Base-by-base conservation (phyloP, 2,329 filamentous ascomycete species). In the Trichothecium roseum region DNA sequence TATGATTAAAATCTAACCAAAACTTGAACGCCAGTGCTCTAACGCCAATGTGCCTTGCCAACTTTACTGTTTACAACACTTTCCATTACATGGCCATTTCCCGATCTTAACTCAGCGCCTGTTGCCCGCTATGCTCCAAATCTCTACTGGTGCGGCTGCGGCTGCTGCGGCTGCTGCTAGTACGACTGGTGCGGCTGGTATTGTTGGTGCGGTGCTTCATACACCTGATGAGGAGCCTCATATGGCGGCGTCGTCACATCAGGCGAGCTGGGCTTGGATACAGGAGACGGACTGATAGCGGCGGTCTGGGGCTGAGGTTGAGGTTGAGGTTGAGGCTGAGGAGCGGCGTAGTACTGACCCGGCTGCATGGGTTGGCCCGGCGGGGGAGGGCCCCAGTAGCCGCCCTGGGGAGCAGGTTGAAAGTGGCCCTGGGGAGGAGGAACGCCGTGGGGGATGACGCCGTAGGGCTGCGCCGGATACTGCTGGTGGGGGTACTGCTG, bases 111-210 rank as follows among this genome's bases (percentile, higher is more conserved):
- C n/a, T n/a, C n/a, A n/a, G n/a, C n/a, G n/a, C n/a, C n/a, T n/a
- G n/a, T n/a, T n/a, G n/a, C n/a, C n/a, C n/a, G n/a, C n/a, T n/a
- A n/a, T n/a, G n/a, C n/a, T n/a, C n/a, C n/a, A n/a, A n/a, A n/a
- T n/a, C n/a, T n/a, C n/a, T n/a, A n/a, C n/a, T n/a, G n/a, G n/a
- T n/a, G n/a, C n/a, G n/a, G n/a, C n/a, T n/a, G n/a, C n/a, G n/a
- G n/a, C n/a, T n/a, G n/a, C n/a, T n/a, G n/a, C n/a, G n/a, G 34
- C 30, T 56, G 59, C 37, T 53, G 47, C 32, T 38, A 45, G n/a
- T 12, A 45, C 38, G 38, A 59, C 20, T 24, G 20, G 20, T 24
- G 10, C 20, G 20, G 20, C 20, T 24, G 20, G n/a, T n/a, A n/a
- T n/a, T n/a, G n/a, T n/a, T n/a, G n/a, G n/a, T n/a, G n/a, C n/a